Conservation (phyloP, 179 eudicot genomes). For the Sideroxylon spinosum region DNA sequence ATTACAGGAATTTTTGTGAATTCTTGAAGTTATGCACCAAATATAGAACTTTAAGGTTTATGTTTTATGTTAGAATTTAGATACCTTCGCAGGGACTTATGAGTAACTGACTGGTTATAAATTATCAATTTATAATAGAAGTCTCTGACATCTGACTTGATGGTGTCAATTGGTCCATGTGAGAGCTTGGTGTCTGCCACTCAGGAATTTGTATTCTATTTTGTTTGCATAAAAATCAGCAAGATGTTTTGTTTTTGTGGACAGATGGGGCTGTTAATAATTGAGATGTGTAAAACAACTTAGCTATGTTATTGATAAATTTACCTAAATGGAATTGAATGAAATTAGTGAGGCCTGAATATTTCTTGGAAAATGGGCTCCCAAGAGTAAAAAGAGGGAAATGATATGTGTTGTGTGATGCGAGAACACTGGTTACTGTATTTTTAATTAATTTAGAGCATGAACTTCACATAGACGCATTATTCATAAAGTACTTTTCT, state of each 20-base stretch:
- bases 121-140: neutral
- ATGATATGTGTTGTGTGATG: neutral
- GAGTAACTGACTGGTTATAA: neutral
- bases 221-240: neutral
- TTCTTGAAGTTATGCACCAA: neutral
- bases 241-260: neutral
- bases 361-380: neutral
- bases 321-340: neutral
- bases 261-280: neutral
- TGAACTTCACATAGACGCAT: neutral
- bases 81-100: neutral
- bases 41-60: neutral
- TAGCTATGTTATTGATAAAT: neutral
- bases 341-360: neutral
- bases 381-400: neutral
- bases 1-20: neutral
- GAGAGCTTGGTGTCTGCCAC: neutral
- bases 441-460: neutral
- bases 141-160: neutral
- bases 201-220: neutral
- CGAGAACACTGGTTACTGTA: neutral
- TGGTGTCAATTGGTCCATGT: neutral
- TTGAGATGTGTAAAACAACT: neutral
- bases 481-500: slow-evolving; percentile 1
- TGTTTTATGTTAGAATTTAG: neutral